Base-by-base conservation (phyloP, 2,329 filamentous ascomycete genomes). In the Verticillium isaacii region DNA sequence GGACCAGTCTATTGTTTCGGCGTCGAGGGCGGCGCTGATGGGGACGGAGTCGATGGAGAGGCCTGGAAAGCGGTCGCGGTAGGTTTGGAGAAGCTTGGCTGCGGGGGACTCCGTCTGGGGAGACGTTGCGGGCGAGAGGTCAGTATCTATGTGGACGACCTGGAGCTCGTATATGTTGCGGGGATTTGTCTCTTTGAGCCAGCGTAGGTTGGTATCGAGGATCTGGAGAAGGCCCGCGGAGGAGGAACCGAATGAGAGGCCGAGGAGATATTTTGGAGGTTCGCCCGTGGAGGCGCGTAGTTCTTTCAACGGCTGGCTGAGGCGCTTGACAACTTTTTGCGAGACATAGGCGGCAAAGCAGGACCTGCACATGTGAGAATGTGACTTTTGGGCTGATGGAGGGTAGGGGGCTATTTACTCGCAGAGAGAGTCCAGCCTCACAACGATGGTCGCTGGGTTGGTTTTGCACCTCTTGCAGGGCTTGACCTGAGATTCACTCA, bases 311-410 rank as follows among this genome's bases (percentile, higher is more conserved):
- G 86, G 74, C 23, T 76, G 74, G 65, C 79, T 80, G 32, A 87
- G 76, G 23, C 93, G 90, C 75, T 94, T 94, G 67, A 92, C 84
- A 64, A 88, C 83, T 75, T 98, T 98, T 66, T 85, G 88, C 63
- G 85, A 81, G 61, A 96, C 82, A 78, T 93, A 97, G 69, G 85
- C 84, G 62, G 83, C 79, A 76, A 94, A 97, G 77, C 95, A 98
- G 55, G 74, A 67, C n/a, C 77, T 78, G 61, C 5, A 34, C 55
- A 39, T 39, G 56, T 57, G 37, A 56, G 60, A 67, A 17, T 63
- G 61, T 32, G 52, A 56, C 19, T 37, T 39, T 60, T 54, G 34
- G 8, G 60, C 59, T 25, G 55, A 70, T 62, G 8, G 15, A 25
- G 17, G 36, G 32, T 32, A 25, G 19, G 39, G 19, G 25, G 1